Conservation (phyloP, 345 rosid genomes). For the Aquilaria malaccensis region DNA sequence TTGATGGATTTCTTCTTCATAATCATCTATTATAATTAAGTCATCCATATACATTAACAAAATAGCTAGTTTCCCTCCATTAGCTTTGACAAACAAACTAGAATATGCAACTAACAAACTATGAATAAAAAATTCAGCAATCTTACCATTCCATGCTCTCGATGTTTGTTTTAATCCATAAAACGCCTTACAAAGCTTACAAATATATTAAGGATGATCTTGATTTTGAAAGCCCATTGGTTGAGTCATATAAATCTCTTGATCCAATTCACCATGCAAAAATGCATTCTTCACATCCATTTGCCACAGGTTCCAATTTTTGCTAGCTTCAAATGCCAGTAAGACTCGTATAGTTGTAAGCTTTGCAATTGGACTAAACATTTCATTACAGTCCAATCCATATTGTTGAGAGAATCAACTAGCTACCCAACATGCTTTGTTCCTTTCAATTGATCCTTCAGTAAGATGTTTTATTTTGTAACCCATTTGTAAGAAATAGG, state of each 20-base stretch:
- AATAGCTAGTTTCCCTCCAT: conserved; percentile 3
- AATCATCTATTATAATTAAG: conserved; percentile 3
- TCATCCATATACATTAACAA: conserved; percentile 4
- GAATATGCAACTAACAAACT: not conserved
- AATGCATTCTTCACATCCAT: conserved; percentile 2
- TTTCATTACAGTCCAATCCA: not conserved
- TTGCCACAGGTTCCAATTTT: not conserved
- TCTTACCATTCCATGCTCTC: not conserved
- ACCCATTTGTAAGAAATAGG: not conserved
- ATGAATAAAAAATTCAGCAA: conserved; percentile 6
- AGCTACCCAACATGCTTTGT: not conserved
- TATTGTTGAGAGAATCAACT: not conserved
- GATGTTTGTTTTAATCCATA: conserved; percentile 3
- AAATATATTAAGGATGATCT: not conserved
- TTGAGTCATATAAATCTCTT: not conserved
- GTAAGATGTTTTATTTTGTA: not conserved
- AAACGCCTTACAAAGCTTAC: conserved; percentile 15
- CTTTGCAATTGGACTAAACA: not conserved
- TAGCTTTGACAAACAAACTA: conserved; percentile 8
- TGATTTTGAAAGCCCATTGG: not conserved
- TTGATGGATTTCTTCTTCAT: not conserved
- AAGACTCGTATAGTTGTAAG: not conserved
- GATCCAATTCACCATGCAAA: not conserved
- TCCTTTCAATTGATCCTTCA: not conserved
- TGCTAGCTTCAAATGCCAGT: not conserved